Base-by-base conservation (phyloP, 2,329 filamentous ascomycete genomes). In the Knoxdaviesia proteae region DNA sequence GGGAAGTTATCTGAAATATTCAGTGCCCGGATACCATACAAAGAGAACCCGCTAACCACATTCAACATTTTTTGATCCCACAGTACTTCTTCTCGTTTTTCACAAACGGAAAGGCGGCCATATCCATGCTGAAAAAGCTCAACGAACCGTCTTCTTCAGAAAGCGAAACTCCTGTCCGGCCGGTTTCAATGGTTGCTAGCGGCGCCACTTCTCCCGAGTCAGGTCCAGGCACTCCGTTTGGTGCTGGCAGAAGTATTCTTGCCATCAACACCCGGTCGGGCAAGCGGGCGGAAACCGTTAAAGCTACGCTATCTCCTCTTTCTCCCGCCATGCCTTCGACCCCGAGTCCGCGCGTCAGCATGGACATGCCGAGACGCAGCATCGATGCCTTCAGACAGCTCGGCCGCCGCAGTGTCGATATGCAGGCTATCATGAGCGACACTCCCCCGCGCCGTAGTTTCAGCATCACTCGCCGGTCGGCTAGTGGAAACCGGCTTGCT, bases 71-170 rank as follows among this genome's bases (percentile, higher is more conserved):
- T 32, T 37, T n/a, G 6, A 32, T 6, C 3, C n/a, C 6, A 38
- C 7, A 87, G 76, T 94, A 96, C 56, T 96, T 92, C 57, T 96
- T 98, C 58, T 90, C 87, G 0, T 96, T 96, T 60, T 94, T 94
- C 56, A 80, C 74, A 50, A 78, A 78, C 48, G 86, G 86, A 6
- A 77, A 81, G 52, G 83, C 94, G 51, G 88, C 84, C 9, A 74
- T 93, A 48, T 74, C 78, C 41, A 71, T 90, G 3, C 65, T 98
- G 42, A 81, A 74, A 47, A 72, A 74, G 37, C 63, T 92, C 42
- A 70, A 86, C 7, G 77, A 81, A 40, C 42, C 5, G 36, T 44
- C 34, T n/a, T 40, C 8, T 29, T 38, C 10, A 33, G 40, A 29
- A 36, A 35, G 5, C 42, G 32, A 35, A 36, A 40, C 8, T 44